These are phyloP conservation scores for Pseudoscleropodium purum DNA, from an alignment of 225 moss, liverwort and hornwort species.

Conservation along the genomic window DNA sequence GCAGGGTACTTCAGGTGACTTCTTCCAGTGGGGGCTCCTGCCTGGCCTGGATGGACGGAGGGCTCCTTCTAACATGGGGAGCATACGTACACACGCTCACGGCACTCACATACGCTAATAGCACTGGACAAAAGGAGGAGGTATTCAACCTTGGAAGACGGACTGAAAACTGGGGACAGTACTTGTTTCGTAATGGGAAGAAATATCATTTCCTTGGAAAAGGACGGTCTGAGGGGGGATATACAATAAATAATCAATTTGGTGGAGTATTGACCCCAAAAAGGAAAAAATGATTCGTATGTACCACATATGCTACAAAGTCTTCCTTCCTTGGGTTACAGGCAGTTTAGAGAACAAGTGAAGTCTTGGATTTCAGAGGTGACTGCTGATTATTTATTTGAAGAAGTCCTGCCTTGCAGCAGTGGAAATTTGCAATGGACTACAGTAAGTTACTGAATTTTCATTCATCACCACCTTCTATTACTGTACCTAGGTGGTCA, in stretches of 20 bases:
- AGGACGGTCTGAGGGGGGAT: not conserved
- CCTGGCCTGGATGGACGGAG: not conserved
- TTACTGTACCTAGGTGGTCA: not conserved
- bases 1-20: not conserved
- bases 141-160: not conserved
- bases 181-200: no score
- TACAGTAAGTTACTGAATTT: not conserved
- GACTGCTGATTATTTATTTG: not conserved
- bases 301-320: not conserved
- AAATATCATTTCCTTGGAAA: not conserved
- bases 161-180: rapidly evolving
- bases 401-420: not conserved
- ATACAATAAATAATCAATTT: not conserved
- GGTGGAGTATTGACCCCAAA: no score
- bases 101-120: not conserved
- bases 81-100: not conserved
- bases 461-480: not conserved
- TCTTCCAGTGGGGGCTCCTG: not conserved
- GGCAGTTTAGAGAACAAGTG: not conserved
- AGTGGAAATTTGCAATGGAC: not conserved
- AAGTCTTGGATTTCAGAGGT: not conserved
- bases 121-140: not conserved
- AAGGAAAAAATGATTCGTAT: not conserved
- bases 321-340: not conserved
- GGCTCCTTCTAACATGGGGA: no score